Conservation (phyloP, 2,329 filamentous ascomycete species). For the Aureobasidium sp. region DNA sequence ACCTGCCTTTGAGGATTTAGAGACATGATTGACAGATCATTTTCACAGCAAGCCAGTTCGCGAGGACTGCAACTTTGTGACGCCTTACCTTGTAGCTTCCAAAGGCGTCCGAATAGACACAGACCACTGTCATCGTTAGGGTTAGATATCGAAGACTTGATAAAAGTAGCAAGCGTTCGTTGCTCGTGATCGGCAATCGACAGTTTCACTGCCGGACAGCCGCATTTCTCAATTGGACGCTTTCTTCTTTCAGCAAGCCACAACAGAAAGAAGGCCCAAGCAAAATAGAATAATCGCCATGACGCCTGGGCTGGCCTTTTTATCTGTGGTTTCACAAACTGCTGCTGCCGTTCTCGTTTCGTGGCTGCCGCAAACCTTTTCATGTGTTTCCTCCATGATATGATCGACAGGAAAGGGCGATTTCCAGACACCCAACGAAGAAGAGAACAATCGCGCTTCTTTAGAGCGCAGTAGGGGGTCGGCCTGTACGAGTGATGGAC, state of each 20-base stretch:
- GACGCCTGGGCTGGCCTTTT: conserved; percentile 2
- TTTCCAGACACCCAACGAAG: not conserved
- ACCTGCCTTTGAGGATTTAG: not conserved
- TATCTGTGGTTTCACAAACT: not conserved
- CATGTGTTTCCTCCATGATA: not conserved
- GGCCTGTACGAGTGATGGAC: conserved; percentile 1
- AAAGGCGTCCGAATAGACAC: not conserved
- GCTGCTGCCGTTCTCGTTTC: not conserved
- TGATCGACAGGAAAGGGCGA: not conserved
- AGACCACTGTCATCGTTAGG: not conserved
- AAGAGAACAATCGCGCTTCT: not conserved
- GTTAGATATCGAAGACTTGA: not conserved
- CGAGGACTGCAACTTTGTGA: not conserved
- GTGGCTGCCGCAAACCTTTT: not conserved
- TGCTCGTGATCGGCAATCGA: conserved; percentile 8
- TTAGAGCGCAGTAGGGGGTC: not conserved
- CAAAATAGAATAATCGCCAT: not conserved
- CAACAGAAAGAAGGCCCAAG: not conserved
- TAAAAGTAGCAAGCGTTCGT: conserved; percentile 7
- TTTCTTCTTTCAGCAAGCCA: not conserved
- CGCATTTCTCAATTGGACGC: not conserved
- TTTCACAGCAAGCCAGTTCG: not conserved
- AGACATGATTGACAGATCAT: not conserved
- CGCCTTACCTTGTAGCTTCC: not conserved
- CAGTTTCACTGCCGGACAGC: conserved; percentile 10